Conservation (phyloP, 768 basidiomycete species). For the Boletus sp. region DNA sequence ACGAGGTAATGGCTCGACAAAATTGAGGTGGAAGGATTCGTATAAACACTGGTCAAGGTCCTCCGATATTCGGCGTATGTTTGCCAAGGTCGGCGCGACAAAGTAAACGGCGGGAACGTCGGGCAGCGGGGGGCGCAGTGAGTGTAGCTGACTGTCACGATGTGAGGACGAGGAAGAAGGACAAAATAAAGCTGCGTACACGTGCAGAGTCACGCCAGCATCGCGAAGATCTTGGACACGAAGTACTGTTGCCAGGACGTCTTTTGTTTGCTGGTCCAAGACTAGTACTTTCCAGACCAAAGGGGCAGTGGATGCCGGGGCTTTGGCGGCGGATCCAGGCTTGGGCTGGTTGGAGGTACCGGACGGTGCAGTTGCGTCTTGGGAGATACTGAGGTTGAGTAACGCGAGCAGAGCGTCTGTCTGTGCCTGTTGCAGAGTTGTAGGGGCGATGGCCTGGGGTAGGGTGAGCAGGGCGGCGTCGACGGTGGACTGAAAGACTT, state of each 20-base stretch:
- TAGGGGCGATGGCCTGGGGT: slow-evolving; percentile 38
- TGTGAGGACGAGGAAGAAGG: slow-evolving; percentile 1
- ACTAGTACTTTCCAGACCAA: slow-evolving; percentile 97
- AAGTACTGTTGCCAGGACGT: slow-evolving; percentile 91
- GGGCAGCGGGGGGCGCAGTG: slow-evolving; percentile 79
- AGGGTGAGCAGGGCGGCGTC: slow-evolving; percentile 26
- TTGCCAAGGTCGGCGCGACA: slow-evolving; percentile 82
- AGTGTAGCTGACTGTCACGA: slow-evolving; percentile 76
- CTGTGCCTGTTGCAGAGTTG: slow-evolving; percentile 84
- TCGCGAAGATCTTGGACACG: slow-evolving; percentile 96
- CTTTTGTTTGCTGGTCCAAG: slow-evolving; percentile 92
- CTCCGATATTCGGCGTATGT: slow-evolving; percentile 87
- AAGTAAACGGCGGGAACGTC: slow-evolving; percentile 99
- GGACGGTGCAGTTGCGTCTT: slow-evolving; percentile 35
- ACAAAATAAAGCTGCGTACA: slow-evolving; percentile 53
- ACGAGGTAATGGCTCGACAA: slow-evolving; percentile 88
- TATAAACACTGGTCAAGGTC: slow-evolving; percentile 89
- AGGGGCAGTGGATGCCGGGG: slow-evolving; percentile 55
- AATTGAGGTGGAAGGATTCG: slow-evolving; percentile 91
- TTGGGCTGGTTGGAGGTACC: slow-evolving; percentile 13
- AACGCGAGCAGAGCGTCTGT: slow-evolving; percentile 80
- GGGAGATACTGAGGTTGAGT: slow-evolving; percentile 68
- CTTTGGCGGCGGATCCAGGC: slow-evolving; percentile 44
- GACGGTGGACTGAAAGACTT: slow-evolving; percentile 6
- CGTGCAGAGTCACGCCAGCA: slow-evolving; percentile 95